Conservation (phyloP, 805 yeast genomes). For the Nakazawaea ernobii region DNA sequence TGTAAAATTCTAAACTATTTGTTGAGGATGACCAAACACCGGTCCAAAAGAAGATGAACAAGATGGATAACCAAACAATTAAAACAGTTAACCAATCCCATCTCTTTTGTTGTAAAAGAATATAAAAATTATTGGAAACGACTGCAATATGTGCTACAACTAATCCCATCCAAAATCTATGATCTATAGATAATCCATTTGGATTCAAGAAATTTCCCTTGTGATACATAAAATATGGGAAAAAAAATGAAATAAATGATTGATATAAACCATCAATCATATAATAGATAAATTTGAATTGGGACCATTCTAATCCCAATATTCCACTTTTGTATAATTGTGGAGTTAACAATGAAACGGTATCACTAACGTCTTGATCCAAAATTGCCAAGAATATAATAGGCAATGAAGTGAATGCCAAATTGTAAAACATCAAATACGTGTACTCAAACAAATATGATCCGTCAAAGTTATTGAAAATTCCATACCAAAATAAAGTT, state of each 20-base stretch:
- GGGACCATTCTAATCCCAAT: constrained; percentile 64
- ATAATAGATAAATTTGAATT: constrained; percentile 62
- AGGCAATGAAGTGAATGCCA: constrained; percentile 80
- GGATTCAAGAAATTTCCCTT: constrained; percentile 36
- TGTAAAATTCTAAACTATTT: constrained; percentile 55
- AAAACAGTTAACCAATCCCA: constrained; percentile 76
- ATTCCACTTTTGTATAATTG: constrained; percentile 73
- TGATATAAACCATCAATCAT: constrained; percentile 77
- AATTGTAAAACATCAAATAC: constrained; percentile 71
- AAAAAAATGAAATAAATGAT: constrained; percentile 64
- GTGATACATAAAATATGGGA: constrained; percentile 56
- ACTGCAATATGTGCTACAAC: constrained; percentile 63
- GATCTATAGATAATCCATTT: constrained; percentile 59
- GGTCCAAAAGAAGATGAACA: constrained; percentile 68
- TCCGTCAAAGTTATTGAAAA: constrained; percentile 72
- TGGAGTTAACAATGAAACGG: constrained; percentile 66
- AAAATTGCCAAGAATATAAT: constrained; percentile 72
- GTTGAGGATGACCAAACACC: constrained; percentile 67
- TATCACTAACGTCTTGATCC: constrained; percentile 75
- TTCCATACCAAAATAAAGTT: constrained; percentile 77
- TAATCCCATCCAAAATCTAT: constrained; percentile 68
- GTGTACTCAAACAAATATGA: constrained; percentile 75
- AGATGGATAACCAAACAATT: constrained; percentile 50
- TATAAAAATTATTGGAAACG: constrained; percentile 59
- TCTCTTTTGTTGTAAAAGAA: constrained; percentile 61